phyloP scores from a whole-genome alignment of 345 rosid genomes.

The Boechera stricta region DNA sequence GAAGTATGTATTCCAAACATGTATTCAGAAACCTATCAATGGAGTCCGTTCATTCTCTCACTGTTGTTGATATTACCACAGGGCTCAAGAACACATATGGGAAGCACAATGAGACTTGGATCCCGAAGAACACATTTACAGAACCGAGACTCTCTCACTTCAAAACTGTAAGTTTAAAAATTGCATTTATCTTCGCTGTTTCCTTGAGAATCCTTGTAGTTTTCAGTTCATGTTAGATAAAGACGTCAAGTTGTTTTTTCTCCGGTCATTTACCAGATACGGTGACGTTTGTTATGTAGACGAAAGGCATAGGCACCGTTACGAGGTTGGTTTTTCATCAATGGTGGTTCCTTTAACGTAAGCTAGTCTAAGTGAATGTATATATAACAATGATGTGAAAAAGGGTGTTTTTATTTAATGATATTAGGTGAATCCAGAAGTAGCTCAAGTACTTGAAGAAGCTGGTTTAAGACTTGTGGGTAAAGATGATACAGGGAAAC shows the following conservation, averaged over 20 bases:
- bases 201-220: conserved; percentile 13
- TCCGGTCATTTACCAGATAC: conserved; percentile 57
- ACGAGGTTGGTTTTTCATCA: conserved; percentile 66
- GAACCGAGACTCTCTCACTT: conserved; percentile 73
- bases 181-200: conserved; percentile 9
- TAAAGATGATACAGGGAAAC: conserved; percentile 83
- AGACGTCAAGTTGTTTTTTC: conserved; percentile 9
- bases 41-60: conserved; percentile 15
- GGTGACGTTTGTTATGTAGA: conserved; percentile 62
- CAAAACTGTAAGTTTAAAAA: conserved; percentile 66
- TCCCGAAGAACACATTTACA: conserved; percentile 81
- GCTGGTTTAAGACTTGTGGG: conserved; percentile 93
- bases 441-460: conserved; percentile 69
- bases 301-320: conserved; percentile 94
- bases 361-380: conserved; percentile 4
- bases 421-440: conserved; percentile 82
- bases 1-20: conserved; percentile 60
- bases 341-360: conserved; percentile 1
- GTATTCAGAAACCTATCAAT: conserved; percentile 16
- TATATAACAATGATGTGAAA: conserved; percentile 21
- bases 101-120: conserved; percentile 98
- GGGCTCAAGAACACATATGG: conserved; percentile 99
- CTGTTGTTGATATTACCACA: conserved; percentile 39
- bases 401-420: conserved; percentile 7
- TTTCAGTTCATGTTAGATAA: not conserved